Base-by-base conservation (phyloP, 1,284 basidiomycete species). In the Afroboletus lepidellus region DNA sequence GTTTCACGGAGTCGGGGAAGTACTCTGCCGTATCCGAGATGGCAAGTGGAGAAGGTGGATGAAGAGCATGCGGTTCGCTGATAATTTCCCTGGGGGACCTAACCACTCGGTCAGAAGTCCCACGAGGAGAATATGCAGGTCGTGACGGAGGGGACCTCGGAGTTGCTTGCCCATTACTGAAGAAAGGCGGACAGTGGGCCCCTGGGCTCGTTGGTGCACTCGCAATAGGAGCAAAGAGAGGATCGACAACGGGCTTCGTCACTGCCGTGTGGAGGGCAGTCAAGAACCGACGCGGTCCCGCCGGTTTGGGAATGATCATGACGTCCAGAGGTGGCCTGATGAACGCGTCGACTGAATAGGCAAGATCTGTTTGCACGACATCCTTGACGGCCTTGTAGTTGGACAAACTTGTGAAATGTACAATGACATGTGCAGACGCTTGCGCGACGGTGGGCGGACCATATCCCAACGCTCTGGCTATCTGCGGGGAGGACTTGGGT, bases 301-400 rank as follows among this genome's bases (percentile, higher is more conserved):
- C 93, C 6, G 94, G 94, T 71, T 98, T 98, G 5, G 93, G 94
- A 25, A 98, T 87, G 58, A 98, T 92, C 76, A 97, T 90, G 25
- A 96, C 83, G 60, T 98, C 94, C 0, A 94, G 87, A 16, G 66
- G 65, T 15, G 60, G 77, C 56, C 36, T 74, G 67, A 18, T 71
- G 60, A 56, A 74, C 51, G 45, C 69, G 65, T 57, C 74, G 57
- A 57, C 46, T 21, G 74, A 79, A 20, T 75, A 74, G 41, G 70
- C 69, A 42, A 92, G 74, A 21, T 87, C 75, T 21, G 81, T 83
- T 57, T 93, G 85, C 23, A 98, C 77, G n/a, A 86, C 75, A 58
- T 96, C 93, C 61, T 90, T 92, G 46, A 94, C 87, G 41, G 82
- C 69, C 66, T 92, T 93, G 77, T 90, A 98, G 61, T 94, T 94